A percentile compares a stretch with the other conserved stretches of the same genome.
Conservation (phyloP, 2,329 filamentous ascomycete genomes). For the Trichoderma asperellum region DNA sequence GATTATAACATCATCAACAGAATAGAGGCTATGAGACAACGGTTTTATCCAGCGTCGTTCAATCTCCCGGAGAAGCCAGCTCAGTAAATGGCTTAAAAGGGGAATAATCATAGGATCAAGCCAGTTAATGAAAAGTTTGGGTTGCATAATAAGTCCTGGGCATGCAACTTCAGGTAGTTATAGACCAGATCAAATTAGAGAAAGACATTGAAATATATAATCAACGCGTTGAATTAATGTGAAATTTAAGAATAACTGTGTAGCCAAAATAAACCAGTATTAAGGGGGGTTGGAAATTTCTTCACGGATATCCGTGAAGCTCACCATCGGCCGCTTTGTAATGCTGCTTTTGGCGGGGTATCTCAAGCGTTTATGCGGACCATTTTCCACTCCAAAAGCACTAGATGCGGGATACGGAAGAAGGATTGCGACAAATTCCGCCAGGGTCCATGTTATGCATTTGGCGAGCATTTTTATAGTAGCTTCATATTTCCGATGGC, state of each 20-base stretch:
- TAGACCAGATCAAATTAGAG: background rate
- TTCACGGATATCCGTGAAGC: background rate
- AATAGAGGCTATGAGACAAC: background rate
- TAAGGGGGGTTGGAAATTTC: background rate
- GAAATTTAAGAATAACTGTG: background rate
- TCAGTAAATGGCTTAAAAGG: background rate
- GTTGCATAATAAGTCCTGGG: background rate
- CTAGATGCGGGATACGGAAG: background rate
- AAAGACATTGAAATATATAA: background rate
- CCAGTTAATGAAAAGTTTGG: background rate
- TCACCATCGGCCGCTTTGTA: background rate
- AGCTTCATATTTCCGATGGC: background rate
- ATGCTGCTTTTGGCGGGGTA: background rate
- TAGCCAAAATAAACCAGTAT: background rate
- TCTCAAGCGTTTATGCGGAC: background rate
- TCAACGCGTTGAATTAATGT: background rate
- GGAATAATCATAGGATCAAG: background rate
- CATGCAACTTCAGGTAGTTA: background rate
- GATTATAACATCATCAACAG: background rate
- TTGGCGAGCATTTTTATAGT: background rate
- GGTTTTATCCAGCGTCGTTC: background rate
- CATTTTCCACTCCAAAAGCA: background rate
- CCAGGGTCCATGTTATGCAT: background rate
- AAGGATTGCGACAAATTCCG: background rate
- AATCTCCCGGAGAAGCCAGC: background rate